Conservation (phyloP, 345 rosid species). For the Eucalyptus curtisii region DNA sequence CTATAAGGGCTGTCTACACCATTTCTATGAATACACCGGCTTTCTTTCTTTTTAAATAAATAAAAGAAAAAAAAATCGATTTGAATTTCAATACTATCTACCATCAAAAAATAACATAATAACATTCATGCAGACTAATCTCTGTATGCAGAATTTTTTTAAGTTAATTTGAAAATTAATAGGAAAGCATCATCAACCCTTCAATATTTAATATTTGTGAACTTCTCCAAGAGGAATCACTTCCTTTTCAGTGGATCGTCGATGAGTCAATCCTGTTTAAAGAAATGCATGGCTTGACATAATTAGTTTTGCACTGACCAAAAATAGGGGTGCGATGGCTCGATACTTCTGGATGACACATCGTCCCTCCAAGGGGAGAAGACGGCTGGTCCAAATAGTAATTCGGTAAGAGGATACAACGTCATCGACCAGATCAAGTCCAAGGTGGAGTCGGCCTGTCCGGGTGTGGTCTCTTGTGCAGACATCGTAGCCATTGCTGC, state of each 20-base stretch:
- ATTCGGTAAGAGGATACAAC: conserved; percentile 32
- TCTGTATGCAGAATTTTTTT: no score
- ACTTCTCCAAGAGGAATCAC: not conserved
- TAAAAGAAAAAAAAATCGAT: not conserved
- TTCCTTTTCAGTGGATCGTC: not conserved
- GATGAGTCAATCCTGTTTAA: not conserved
- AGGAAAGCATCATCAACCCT: not conserved
- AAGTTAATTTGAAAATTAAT: no score
- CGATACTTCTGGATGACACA: conserved; percentile 35
- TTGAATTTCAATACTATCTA: not conserved
- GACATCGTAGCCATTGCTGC: conserved; percentile 46
- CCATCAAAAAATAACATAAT: not conserved
- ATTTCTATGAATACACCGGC: not conserved
- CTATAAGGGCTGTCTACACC: not conserved
- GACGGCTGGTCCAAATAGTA: conserved; percentile 27
- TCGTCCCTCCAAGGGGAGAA: conserved; percentile 36
- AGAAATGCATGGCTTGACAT: not conserved
- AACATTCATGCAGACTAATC: not conserved
- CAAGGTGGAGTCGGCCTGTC: conserved; percentile 31
- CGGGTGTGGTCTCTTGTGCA: conserved; percentile 42
- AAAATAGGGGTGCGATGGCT: conserved; percentile 52
- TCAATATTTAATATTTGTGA: not conserved
- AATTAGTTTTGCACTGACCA: not conserved
- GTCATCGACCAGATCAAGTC: conserved; percentile 30
- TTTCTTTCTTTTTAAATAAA: not conserved